Conservation (phyloP, 2,329 filamentous ascomycete species). For the Calonectria multiphialidica region DNA sequence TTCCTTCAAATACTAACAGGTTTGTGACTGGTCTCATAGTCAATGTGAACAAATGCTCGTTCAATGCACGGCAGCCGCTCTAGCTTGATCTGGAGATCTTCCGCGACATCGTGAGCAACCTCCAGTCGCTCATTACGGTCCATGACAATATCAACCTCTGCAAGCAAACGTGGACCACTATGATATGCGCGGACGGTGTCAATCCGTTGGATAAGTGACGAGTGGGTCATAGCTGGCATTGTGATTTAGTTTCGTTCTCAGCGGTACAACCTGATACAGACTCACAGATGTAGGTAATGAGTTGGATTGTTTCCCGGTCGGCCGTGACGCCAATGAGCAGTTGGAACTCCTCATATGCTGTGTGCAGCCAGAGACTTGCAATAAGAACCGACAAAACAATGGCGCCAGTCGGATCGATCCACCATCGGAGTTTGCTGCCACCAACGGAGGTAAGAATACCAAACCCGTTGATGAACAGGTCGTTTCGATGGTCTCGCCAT, state of each 20-base stretch:
- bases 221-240: neutral
- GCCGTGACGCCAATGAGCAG: neutral
- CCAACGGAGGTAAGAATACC: slow-evolving; percentile 7
- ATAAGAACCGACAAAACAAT: neutral
- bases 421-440: slow-evolving; percentile 5
- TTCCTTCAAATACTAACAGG: neutral
- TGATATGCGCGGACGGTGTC: slow-evolving; percentile 2
- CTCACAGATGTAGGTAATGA: neutral
- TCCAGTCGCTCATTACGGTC: neutral
- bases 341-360: neutral
- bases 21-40: slow-evolving; percentile 12
- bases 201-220: neutral
- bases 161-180: slow-evolving; percentile 1
- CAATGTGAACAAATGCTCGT: slow-evolving; percentile 5
- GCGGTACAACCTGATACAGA: neutral
- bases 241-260: neutral
- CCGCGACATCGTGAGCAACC: neutral
- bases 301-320: neutral
- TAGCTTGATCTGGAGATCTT: slow-evolving; percentile 12
- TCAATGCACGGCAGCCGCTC: neutral
- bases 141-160: slow-evolving; percentile 16
- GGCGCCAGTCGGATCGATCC: neutral
- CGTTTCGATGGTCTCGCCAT: slow-evolving; percentile 8
- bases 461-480: slow-evolving; percentile 2
- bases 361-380: neutral